phyloP scores from a whole-genome alignment of 139 green algal genomes.

The Coelastrella sp. region DNA sequence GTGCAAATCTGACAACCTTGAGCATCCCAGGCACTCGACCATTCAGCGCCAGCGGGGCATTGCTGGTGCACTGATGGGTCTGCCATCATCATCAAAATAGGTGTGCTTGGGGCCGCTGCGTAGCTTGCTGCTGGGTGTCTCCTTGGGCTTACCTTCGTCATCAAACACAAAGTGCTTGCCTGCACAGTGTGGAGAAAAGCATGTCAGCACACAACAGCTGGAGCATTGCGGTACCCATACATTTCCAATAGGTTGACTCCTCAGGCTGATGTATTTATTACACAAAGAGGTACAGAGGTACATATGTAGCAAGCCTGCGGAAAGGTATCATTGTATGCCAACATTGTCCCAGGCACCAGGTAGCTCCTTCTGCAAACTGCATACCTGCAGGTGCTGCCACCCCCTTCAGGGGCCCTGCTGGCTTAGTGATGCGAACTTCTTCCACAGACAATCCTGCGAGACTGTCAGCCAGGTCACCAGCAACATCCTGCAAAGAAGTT shows the following conservation, averaged over 20 bases:
- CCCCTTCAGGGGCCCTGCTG: not conserved
- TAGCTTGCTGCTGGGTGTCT: constrained; percentile 27
- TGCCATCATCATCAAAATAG: constrained; percentile 27
- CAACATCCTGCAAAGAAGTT: not conserved
- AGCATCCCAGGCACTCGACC: not conserved
- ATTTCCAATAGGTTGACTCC: too few relatives aligned
- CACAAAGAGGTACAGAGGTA: too few relatives aligned
- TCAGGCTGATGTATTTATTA: too few relatives aligned
- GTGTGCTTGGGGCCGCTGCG: constrained; percentile 24
- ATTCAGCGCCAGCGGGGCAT: constrained; percentile 19
- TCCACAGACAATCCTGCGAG: not conserved
- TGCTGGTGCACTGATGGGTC: not conserved
- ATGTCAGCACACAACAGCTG: too few relatives aligned
- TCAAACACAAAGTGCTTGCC: constrained; percentile 43
- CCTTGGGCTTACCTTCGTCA: not conserved
- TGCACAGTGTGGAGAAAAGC: too few relatives aligned
- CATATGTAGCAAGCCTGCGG: too few relatives aligned
- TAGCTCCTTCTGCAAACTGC: too few relatives aligned
- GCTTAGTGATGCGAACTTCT: not conserved
- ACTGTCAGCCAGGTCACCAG: constrained; percentile 17
- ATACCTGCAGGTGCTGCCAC: constrained; percentile 22
- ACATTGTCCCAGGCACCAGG: too few relatives aligned
- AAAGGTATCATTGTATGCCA: too few relatives aligned
- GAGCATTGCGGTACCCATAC: too few relatives aligned
- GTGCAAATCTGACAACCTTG: too few relatives aligned